Evolutionary conservation across 2,329 filamentous ascomycete species (phyloP).

Genomic region (Colletotrichum magnum): DNA sequence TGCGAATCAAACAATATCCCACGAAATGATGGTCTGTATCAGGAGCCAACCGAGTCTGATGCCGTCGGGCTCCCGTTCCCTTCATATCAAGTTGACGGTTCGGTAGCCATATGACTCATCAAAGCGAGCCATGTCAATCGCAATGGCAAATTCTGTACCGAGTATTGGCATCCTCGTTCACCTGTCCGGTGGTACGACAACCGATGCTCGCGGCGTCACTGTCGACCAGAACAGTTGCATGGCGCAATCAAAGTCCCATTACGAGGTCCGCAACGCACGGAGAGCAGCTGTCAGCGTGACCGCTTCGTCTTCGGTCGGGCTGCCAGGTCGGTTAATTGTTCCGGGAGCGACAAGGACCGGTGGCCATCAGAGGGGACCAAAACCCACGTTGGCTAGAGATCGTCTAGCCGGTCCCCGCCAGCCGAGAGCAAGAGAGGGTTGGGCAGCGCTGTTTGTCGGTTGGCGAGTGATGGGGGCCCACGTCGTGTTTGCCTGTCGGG

Average conservation of each 20-base stretch:
- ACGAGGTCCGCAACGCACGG: constrained; percentile 15
- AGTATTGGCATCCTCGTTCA: background rate
- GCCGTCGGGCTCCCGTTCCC: constrained; percentile 6
- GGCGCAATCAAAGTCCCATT: constrained; percentile 16
- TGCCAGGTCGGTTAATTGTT: constrained; percentile 18
- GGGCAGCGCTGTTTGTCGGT: constrained; percentile 5
- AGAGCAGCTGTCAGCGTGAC: constrained; percentile 14
- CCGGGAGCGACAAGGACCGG: constrained; percentile 19
- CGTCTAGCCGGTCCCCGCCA: background rate
- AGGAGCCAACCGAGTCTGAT: constrained; percentile 17
- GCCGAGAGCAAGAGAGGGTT: background rate
- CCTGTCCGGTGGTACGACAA: background rate
- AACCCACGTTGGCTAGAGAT: background rate
- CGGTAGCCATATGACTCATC: constrained; percentile 2
- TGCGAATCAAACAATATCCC: constrained; percentile 33
- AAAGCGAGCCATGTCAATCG: constrained; percentile 8
- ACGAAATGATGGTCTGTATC: constrained; percentile 37
- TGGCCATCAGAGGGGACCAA: background rate
- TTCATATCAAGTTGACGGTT: constrained; percentile 17
- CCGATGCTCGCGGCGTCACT: background rate
- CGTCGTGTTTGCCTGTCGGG: constrained; percentile 9
- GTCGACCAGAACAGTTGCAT: constrained; percentile 10
- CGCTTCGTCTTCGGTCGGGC: constrained; percentile 24
- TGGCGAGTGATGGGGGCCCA: constrained; percentile 8
- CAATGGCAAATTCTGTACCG: background rate